Evolutionary conservation across 345 rosid species (phyloP), one percentile per base, ranked within the genome.

Genomic region (Citrus reticulata): DNA sequence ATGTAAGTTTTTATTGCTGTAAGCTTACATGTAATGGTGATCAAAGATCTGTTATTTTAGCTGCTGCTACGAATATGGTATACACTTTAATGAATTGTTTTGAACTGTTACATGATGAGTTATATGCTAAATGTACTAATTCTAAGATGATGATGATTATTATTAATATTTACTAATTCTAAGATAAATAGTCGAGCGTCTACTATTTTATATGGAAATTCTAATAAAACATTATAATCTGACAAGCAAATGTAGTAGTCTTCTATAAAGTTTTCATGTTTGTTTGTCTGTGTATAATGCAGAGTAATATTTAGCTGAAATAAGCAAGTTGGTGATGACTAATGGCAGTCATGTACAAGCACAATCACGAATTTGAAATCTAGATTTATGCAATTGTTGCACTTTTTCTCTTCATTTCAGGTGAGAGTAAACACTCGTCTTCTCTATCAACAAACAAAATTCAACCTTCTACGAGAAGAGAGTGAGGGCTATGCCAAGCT

Each of bases 401-500:
- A n/a, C 14, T 22, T 82, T 30, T 57, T 34, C 24, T 85, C 17
- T 67, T 82, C 78, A 66, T 83, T 85, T 77, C 90, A 96, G 99
- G 99, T 96, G 82, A 92, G 99, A 81, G 91, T 96, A 74, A 96
- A 96, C 84, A 96, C 99, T 63, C 99, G 98, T 58, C 93, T 96
- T 81, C 95, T 94, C 73, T 96, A 96, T 86, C 99, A 96, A 84
- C 99, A 97, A 86, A 93, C 99, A 60, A 97, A 97, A 82, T 97
- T 97, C 86, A 97, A 97, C 83, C 91, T 97, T 84, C 93, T 94
- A 78, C 93, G 99, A 22, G 99, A 97, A 86, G 99, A 97, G 86
- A 97, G 98, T 39, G 99, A 97, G 85, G 99, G 99, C 85, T 97
- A 97, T 85, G 99, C 99, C 62, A 97, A 97, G 86, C 86, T 97